Conservation (phyloP, 2,329 filamentous ascomycete species). For the Stagonosporopsis rhizophila region DNA sequence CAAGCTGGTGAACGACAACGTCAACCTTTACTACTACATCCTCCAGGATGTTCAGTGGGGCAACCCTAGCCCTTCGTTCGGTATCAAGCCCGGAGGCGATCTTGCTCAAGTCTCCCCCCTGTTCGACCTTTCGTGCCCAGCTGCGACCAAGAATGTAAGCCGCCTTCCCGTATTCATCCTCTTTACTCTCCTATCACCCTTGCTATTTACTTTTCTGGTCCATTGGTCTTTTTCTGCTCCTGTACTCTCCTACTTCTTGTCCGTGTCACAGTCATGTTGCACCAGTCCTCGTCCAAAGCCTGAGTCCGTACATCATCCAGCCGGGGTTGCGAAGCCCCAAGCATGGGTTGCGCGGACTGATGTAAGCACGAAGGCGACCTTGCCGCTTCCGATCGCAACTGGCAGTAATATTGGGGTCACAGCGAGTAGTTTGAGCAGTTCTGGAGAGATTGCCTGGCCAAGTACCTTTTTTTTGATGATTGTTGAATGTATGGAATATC, state of each 20-base stretch:
- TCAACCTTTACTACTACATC: slow-evolving; percentile 74
- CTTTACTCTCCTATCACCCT: slow-evolving; percentile 26
- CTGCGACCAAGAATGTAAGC: slow-evolving; percentile 38
- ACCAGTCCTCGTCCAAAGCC: slow-evolving; percentile 19
- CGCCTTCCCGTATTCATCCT: slow-evolving; percentile 26
- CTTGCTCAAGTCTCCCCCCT: slow-evolving; percentile 39
- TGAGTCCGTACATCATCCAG: slow-evolving; percentile 19
- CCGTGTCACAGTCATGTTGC: slow-evolving; percentile 15
- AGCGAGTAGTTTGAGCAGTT: slow-evolving; percentile 20
- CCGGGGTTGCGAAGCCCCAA: slow-evolving; percentile 20
- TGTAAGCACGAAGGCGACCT: slow-evolving; percentile 30
- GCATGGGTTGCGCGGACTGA: slow-evolving; percentile 39
- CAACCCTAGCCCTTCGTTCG: slow-evolving; percentile 73
- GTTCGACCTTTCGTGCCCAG: slow-evolving; percentile 48
- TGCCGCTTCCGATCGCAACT: slow-evolving; percentile 6
- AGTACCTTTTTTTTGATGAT: not conserved
- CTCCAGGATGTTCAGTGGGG: slow-evolving; percentile 69
- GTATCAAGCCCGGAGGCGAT: slow-evolving; percentile 64
- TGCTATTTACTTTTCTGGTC: slow-evolving; percentile 31
- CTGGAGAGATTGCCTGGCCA: not conserved
- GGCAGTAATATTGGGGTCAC: slow-evolving; percentile 25
- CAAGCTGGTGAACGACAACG: slow-evolving; percentile 64
- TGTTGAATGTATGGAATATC: not conserved
- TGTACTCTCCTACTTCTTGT: slow-evolving; percentile 24
- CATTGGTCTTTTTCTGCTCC: slow-evolving; percentile 26